A percentile compares a stretch with the other conserved stretches of the same genome.
These are phyloP conservation scores for Apiotrichum sp. DNA, from an alignment of 1,284 basidiomycete species.

Conservation along the genomic window DNA sequence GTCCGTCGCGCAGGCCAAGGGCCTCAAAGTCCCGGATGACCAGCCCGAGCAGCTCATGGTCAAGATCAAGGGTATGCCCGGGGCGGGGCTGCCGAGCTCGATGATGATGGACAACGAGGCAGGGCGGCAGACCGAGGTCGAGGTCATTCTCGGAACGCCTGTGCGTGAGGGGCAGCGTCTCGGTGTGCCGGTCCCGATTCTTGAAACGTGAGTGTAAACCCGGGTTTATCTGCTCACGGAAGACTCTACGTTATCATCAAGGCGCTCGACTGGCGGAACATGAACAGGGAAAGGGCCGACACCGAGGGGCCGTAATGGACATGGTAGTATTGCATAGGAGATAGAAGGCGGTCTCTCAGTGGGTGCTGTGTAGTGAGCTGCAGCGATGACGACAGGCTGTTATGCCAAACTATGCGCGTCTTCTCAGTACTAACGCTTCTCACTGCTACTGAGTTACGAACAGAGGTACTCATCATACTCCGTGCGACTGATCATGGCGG, in stretches of 20 bases:
- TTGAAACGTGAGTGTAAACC: slow-evolving; percentile 37
- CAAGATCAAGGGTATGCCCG: slow-evolving; percentile 34
- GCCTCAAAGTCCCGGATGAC: slow-evolving; percentile 40
- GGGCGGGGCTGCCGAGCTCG: slow-evolving; percentile 38
- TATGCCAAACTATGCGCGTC: too few relatives aligned
- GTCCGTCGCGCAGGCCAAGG: slow-evolving; percentile 46
- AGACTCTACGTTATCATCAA: slow-evolving; percentile 42
- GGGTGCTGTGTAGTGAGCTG: too few relatives aligned
- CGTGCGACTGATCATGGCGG: too few relatives aligned
- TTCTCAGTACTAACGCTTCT: too few relatives aligned
- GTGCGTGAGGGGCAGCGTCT: slow-evolving; percentile 44
- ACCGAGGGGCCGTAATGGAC: too few relatives aligned
- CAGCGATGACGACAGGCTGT: too few relatives aligned
- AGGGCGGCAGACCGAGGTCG: slow-evolving; percentile 35
- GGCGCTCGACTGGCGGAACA: slow-evolving; percentile 42
- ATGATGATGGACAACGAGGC: slow-evolving; percentile 45
- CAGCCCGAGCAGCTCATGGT: slow-evolving; percentile 40
- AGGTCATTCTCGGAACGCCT: slow-evolving; percentile 45
- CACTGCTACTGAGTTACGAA: too few relatives aligned
- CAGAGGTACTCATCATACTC: too few relatives aligned
- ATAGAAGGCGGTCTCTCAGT: too few relatives aligned
- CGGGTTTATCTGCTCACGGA: neutral
- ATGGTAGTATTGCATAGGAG: too few relatives aligned
- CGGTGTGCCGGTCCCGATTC: slow-evolving; percentile 41
- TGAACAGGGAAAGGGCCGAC: slow-evolving; percentile 27